Base-by-base conservation (phyloP, 257 asterid species). In the Lycium barbarum region DNA sequence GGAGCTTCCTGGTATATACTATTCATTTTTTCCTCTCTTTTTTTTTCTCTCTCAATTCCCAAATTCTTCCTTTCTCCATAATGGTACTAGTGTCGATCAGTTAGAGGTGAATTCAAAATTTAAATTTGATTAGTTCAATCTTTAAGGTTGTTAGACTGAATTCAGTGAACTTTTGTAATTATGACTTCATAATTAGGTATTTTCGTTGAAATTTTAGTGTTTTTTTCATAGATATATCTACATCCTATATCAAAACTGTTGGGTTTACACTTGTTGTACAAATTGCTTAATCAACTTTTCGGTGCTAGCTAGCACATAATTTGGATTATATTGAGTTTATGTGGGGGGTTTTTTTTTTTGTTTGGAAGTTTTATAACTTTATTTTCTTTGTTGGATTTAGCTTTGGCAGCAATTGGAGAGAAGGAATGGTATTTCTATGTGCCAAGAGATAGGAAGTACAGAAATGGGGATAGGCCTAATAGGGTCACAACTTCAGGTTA, bases 361-460 rank as follows among this genome's bases (percentile, higher is more conserved):
- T 33, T 20, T 49, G 38, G 67, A 59, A n/a, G 15, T n/a, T 5
- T 45, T 79, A 43, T 43, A 47, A 8, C 26, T 22, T 47, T 7
- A 20, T 45, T 26, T 45, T 18, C 0, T 58, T n/a, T 84, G 22
- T 2, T 36, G 33, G 9, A 22, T 58, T 4, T 85, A 94, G 99
- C 98, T 6, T 86, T 95, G 94, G 99, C 99, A 45, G 98, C 99
- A 7, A 95, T 97, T 63, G 99, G 98, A 84, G 99, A 97, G 93
- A 97, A 97, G 49, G 99, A 97, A 79, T 97, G 99, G 99, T 97
- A 88, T 88, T 97, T 97, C 38, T 97, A 97, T 83, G 99, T 95
- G 61, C 99, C 99, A 2, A 91, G 99, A 71, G 99, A 97, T 82
- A 59, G 93, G 85, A 97, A 97, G 92, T 97, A 97, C 11, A 81